Evolutionary conservation across 257 asterid species (phyloP).

Genomic region (Gardenia jasminoides): DNA sequence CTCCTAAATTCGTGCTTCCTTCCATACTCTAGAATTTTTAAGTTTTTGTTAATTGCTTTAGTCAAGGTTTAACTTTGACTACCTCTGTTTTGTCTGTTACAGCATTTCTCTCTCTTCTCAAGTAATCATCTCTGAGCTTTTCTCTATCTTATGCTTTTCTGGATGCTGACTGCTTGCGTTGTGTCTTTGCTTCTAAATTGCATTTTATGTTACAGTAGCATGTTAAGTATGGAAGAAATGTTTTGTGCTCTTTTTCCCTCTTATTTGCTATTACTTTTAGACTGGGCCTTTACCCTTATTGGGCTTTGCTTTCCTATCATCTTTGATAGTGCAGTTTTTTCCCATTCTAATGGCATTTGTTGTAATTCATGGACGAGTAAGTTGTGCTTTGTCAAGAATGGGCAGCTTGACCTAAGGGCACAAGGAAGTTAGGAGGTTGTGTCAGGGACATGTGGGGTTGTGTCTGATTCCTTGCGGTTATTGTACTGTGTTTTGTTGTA

Average conservation of each 20-base stretch:
- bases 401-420: neutral
- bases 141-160: neutral
- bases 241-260: too few relatives aligned
- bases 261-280: too few relatives aligned
- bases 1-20: neutral
- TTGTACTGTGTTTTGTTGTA: neutral
- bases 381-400: too few relatives aligned
- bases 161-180: neutral
- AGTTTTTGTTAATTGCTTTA: neutral
- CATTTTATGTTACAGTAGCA: too few relatives aligned
- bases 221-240: too few relatives aligned
- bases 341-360: neutral
- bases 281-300: neutral
- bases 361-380: neutral
- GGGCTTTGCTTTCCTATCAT: neutral
- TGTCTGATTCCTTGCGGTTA: neutral
- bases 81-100: too few relatives aligned
- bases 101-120: neutral
- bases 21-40: neutral
- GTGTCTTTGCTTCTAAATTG: neutral
- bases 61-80: too few relatives aligned
- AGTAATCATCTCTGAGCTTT: neutral
- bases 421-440: neutral
- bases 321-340: neutral
- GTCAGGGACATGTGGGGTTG: neutral